Conservation (phyloP, 2,329 filamentous ascomycete genomes). For the Ustilaginoidea virens region DNA sequence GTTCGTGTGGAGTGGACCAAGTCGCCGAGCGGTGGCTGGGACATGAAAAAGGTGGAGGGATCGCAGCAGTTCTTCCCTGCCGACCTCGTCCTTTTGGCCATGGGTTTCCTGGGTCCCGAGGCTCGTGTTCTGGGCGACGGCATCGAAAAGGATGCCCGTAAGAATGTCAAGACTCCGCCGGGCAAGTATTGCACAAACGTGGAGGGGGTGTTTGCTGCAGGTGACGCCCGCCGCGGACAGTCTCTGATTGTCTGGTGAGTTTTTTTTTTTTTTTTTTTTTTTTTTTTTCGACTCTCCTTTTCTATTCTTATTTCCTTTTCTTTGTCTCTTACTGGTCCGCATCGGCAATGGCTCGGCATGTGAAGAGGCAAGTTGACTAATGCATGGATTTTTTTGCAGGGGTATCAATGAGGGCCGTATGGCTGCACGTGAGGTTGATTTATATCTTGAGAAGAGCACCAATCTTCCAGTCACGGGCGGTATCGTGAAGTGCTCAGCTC, state of each 20-base stretch:
- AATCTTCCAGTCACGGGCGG: constrained; percentile 81
- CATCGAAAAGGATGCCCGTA: constrained; percentile 80
- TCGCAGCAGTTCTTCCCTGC: constrained; percentile 94
- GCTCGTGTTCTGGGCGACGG: constrained; percentile 74
- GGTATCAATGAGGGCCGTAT: constrained; percentile 96
- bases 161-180: constrained; percentile 88
- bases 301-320: too few species aligned
- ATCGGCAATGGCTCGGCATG: too few species aligned
- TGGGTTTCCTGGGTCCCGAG: constrained; percentile 95
- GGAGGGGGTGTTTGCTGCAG: constrained; percentile 79
- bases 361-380: constrained; percentile 16
- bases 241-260: constrained; percentile 89
- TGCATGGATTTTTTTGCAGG: constrained; percentile 26
- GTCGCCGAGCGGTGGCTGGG: constrained; percentile 78
- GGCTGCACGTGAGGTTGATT: constrained; percentile 80
- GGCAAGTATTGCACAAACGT: constrained; percentile 84
- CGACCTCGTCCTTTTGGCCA: constrained; percentile 83
- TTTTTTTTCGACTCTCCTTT: too few species aligned
- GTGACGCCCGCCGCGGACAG: constrained; percentile 89
- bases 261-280: too few species aligned
- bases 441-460: constrained; percentile 68
- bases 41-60: constrained; percentile 94
- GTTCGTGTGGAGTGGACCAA: constrained; percentile 94
- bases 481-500: constrained; percentile 72
- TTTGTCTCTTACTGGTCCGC: too few species aligned